phyloP scores from a whole-genome alignment of 2,329 filamentous ascomycete species.

The Zymoseptoria passerinii region DNA sequence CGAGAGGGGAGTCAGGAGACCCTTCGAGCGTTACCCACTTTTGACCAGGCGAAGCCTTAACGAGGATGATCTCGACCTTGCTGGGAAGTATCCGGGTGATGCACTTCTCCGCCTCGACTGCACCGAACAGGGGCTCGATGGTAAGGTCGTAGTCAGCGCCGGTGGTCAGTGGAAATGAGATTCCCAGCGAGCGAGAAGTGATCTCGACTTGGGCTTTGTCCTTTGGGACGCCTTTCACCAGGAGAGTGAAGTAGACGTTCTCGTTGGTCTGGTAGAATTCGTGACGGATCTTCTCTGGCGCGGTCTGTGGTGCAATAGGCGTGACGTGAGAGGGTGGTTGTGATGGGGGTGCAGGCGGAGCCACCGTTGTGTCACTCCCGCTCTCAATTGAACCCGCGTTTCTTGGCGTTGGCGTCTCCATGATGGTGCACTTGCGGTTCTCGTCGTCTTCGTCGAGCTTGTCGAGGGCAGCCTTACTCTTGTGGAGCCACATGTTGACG shows the following conservation, averaged over 20 bases:
- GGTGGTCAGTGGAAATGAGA: conserved; percentile 49
- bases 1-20: not conserved
- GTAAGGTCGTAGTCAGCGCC: conserved; percentile 52
- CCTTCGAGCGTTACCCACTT: conserved; percentile 61
- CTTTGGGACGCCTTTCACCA: conserved; percentile 56
- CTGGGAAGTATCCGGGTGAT: conserved; percentile 60
- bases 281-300: conserved; percentile 53
- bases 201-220: conserved; percentile 48
- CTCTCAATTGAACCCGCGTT: not conserved
- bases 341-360: conserved; percentile 3
- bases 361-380: not conserved
- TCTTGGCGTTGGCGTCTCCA: conserved; percentile 41
- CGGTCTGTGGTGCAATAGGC: conserved; percentile 31
- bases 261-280: conserved; percentile 61
- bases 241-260: conserved; percentile 55
- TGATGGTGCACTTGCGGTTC: conserved; percentile 37
- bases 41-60: conserved; percentile 54
- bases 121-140: conserved; percentile 58
- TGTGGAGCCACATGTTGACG: conserved; percentile 51
- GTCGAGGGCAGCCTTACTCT: conserved; percentile 46
- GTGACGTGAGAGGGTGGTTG: conserved; percentile 4
- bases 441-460: conserved; percentile 44
- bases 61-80: conserved; percentile 70
- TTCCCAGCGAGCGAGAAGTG: conserved; percentile 38
- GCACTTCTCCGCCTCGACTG: conserved; percentile 54